These are phyloP conservation scores for Bacidia gigantensis DNA, from an alignment of 495 filamentous ascomycete species.

Conservation along the genomic window DNA sequence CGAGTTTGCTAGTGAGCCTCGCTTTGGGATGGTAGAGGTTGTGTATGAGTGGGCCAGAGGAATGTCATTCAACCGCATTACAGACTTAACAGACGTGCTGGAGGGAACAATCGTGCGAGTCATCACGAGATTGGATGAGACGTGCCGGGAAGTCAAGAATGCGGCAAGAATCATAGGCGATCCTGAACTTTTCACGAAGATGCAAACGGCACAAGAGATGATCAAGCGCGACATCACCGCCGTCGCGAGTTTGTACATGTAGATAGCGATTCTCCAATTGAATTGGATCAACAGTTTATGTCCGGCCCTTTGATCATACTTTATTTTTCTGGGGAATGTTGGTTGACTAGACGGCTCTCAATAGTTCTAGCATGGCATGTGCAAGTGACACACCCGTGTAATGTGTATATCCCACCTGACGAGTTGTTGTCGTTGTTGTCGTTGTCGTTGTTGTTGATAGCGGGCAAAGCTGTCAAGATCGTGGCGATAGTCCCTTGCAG, in stretches of 20 bases:
- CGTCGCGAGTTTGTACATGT: conserved; percentile 75
- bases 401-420: no score
- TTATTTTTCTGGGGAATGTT: no score
- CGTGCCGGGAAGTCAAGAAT: conserved; percentile 93
- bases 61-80: conserved; percentile 97
- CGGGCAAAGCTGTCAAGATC: no score
- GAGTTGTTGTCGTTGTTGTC: no score
- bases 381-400: no score
- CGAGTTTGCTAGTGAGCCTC: conserved; percentile 73
- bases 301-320: no score
- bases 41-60: conserved; percentile 97
- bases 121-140: conserved; percentile 87
- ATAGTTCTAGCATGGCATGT: no score
- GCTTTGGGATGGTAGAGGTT: conserved; percentile 91
- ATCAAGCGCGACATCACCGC: conserved; percentile 93
- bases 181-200: conserved; percentile 83
- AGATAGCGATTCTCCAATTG: conserved; percentile 2
- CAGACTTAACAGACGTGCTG: conserved; percentile 87
- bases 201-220: conserved; percentile 90
- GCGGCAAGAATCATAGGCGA: conserved; percentile 94
- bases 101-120: conserved; percentile 93
- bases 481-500: neutral
- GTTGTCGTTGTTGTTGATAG: no score
- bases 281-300: neutral
- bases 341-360: no score